These are phyloP conservation scores for Fomitopsis palustris DNA, from an alignment of 1,284 basidiomycete species.

Conservation along the genomic window DNA sequence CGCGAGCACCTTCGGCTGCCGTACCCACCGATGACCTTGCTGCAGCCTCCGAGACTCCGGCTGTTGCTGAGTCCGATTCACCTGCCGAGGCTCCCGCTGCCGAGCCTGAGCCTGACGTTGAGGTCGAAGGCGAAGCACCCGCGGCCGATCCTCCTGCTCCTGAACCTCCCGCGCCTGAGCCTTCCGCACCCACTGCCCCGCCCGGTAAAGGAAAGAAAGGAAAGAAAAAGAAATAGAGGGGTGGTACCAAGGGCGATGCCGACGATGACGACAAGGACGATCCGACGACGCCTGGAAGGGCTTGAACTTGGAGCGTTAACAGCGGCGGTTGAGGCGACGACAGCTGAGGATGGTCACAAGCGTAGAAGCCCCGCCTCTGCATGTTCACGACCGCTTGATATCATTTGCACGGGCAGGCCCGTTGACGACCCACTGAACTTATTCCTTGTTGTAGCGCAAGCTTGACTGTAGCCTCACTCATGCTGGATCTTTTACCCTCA, in stretches of 20 bases:
- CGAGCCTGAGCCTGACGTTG: slow-evolving; percentile 1
- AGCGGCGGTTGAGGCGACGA: not conserved
- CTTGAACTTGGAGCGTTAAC: not conserved
- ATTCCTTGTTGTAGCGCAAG: not conserved
- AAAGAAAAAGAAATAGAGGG: slow-evolving; percentile 15
- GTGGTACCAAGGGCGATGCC: slow-evolving; percentile 5
- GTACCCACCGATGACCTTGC: not conserved
- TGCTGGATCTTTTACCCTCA: not conserved
- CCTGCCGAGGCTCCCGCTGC: too few species aligned
- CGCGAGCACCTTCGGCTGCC: slow-evolving; percentile 15
- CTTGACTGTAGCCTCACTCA: not conserved
- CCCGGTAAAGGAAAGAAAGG: slow-evolving; percentile 1
- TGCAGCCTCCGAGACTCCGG: too few species aligned
- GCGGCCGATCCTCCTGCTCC: too few species aligned
- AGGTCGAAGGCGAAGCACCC: not conserved
- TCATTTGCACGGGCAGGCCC: not conserved
- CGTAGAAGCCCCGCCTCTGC: not conserved
- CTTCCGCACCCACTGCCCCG: too few species aligned
- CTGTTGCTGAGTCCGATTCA: too few species aligned
- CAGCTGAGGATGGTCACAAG: not conserved
- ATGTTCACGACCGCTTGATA: not conserved
- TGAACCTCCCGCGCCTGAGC: too few species aligned
- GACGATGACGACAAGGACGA: slow-evolving; percentile 2
- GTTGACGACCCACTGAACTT: not conserved
- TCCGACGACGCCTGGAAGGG: not conserved